phyloP scores from a whole-genome alignment of 352 stramenopile species.

The Phytophthora fragariae region DNA sequence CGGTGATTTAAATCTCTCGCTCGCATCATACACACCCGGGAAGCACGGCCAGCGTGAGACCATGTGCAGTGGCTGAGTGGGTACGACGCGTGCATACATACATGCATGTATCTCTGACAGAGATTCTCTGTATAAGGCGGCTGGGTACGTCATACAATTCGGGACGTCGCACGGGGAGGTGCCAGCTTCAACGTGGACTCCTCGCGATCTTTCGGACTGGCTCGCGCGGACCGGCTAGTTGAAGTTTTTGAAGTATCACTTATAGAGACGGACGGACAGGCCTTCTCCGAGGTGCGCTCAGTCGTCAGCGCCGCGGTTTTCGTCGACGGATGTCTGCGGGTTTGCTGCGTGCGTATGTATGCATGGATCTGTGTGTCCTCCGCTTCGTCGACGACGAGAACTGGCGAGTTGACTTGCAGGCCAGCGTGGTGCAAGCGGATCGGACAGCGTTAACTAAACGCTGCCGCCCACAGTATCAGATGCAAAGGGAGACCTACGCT shows the following conservation, averaged over 20 bases:
- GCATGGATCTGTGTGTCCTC: constrained; percentile 2
- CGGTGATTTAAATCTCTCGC: constrained; percentile 34
- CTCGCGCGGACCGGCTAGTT: constrained; percentile 44
- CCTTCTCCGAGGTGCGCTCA: not conserved
- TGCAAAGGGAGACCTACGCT: constrained; percentile 24
- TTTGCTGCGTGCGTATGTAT: not conserved
- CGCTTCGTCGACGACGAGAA: constrained; percentile 14
- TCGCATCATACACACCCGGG: not conserved
- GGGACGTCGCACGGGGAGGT: constrained; percentile 22
- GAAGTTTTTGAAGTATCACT: constrained; percentile 38
- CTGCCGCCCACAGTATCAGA: constrained; percentile 27
- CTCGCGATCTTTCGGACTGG: constrained; percentile 35
- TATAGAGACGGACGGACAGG: constrained; percentile 41
- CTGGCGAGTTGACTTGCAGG: constrained; percentile 29
- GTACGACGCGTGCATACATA: not conserved
- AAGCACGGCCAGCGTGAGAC: not conserved
- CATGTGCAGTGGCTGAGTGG: not conserved
- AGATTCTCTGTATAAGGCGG: too few relatives aligned
- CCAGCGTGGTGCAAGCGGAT: constrained; percentile 20
- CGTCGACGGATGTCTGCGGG: not conserved
- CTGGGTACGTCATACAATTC: constrained; percentile 26
- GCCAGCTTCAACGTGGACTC: constrained; percentile 17
- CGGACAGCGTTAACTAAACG: constrained; percentile 36
- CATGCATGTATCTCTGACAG: not conserved
- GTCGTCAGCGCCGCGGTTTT: constrained; percentile 25